Evolutionary conservation across 2,329 filamentous ascomycete genomes (phyloP).

Genomic region (Ophiostoma himal-ulmi): DNA sequence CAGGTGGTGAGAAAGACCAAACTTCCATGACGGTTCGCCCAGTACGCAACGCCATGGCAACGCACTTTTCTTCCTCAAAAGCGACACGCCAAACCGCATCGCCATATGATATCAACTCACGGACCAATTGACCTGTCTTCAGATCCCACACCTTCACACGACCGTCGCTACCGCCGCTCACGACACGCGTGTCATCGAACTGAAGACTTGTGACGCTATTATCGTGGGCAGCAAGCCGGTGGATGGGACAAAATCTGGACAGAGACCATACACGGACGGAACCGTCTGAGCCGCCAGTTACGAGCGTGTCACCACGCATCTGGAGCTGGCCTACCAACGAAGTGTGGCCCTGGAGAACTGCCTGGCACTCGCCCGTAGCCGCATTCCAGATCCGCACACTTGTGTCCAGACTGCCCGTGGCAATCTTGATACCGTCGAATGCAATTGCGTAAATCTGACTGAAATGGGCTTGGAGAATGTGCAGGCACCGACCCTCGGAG

Average conservation of each 20-base stretch:
- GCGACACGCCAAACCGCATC: conserved; percentile 97
- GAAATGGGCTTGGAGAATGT: conserved; percentile 88
- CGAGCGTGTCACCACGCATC: conserved; percentile 88
- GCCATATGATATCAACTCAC: conserved; percentile 83
- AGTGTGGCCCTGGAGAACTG: conserved; percentile 92
- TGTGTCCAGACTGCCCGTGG: conserved; percentile 92
- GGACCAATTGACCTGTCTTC: conserved; percentile 81
- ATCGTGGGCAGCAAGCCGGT: conserved; percentile 90
- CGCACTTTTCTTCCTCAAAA: conserved; percentile 96
- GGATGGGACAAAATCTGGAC: conserved; percentile 82
- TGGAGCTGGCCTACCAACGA: conserved; percentile 94
- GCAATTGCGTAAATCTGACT: conserved; percentile 99
- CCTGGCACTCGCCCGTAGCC: conserved; percentile 73
- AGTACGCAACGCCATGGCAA: conserved; percentile 82
- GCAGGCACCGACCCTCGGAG: conserved; percentile 84
- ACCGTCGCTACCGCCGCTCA: conserved; percentile 95
- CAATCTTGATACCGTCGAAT: conserved; percentile 88
- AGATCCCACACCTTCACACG: conserved; percentile 98
- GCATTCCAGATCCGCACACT: conserved; percentile 97
- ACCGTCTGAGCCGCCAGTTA: conserved; percentile 93
- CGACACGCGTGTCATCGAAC: conserved; percentile 91
- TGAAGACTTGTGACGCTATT: conserved; percentile 97
- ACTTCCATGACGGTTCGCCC: conserved; percentile 97
- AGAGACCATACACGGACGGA: conserved; percentile 96
- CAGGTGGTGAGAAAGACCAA: conserved; percentile 88